These are phyloP conservation scores for Panicum virgatum DNA, from an alignment of 202 grass and related monocot genomes.

Conservation along the genomic window DNA sequence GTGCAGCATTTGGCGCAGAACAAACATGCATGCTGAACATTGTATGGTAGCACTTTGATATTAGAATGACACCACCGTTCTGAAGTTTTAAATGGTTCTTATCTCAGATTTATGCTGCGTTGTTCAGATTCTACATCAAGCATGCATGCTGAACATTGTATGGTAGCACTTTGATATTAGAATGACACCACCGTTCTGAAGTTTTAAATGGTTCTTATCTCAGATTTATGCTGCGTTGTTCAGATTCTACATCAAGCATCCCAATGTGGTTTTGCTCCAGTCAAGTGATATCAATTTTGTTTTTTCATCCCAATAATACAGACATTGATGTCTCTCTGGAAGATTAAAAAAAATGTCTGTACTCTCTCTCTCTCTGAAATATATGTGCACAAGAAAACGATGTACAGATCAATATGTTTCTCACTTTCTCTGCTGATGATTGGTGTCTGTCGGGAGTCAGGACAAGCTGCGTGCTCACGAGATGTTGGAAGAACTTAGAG, in stretches of 20 bases:
- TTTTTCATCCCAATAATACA: background rate
- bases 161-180: background rate
- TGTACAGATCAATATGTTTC: background rate
- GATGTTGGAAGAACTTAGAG: slow-evolving; percentile 28
- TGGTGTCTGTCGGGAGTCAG: slow-evolving; percentile 15
- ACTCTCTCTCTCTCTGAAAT: background rate
- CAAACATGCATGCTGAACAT: slow-evolving; percentile 17
- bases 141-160: slow-evolving; percentile 5
- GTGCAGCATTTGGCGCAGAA: slow-evolving; percentile 26
- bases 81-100: background rate
- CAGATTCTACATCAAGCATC: background rate
- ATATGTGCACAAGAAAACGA: background rate
- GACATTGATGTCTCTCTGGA: too few species aligned
- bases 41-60: background rate
- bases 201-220: background rate
- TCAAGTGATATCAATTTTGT: background rate
- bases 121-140: background rate
- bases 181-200: background rate
- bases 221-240: background rate
- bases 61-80: slow-evolving; percentile 13
- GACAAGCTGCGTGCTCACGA: slow-evolving; percentile 47
- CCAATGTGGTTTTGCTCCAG: background rate
- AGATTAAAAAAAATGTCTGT: too few species aligned
- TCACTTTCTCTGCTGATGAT: background rate
- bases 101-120: background rate